These are phyloP conservation scores for Fusarium circinatum DNA, from an alignment of 2,329 filamentous ascomycete species.

Conservation along the genomic window DNA sequence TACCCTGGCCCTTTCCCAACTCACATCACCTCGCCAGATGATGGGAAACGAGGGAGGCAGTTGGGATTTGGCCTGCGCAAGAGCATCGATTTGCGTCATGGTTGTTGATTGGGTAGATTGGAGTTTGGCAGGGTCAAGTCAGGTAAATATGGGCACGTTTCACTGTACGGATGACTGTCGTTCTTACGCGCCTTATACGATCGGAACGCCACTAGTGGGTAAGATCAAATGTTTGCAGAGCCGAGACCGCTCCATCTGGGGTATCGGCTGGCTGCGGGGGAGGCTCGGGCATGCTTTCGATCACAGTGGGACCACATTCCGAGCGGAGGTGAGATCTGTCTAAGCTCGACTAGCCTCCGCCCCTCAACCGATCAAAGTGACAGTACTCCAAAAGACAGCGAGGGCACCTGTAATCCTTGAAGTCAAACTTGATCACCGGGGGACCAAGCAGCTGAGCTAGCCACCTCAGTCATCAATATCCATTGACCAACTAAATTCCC, in stretches of 20 bases:
- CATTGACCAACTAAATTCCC: not conserved
- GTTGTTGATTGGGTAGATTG: not conserved
- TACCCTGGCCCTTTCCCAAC: not conserved
- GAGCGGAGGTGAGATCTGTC: not conserved
- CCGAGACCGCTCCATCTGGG: no score
- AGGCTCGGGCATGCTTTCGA: no score
- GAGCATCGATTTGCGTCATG: not conserved
- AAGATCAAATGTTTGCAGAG: not conserved
- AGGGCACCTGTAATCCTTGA: not conserved
- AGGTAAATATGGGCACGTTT: fast-evolving
- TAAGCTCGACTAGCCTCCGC: no score
- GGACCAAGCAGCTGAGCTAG: not conserved
- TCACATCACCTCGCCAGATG: not conserved
- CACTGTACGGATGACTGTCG: no score
- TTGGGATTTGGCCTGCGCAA: not conserved
- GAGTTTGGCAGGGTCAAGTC: not conserved
- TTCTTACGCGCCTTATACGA: not conserved
- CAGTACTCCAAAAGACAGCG: not conserved
- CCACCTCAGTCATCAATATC: not conserved
- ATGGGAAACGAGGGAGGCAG: not conserved
- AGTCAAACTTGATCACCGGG: no score
- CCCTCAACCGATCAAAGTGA: not conserved
- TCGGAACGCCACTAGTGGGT: no score
- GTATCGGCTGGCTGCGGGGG: no score
- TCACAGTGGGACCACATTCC: not conserved